Base-by-base conservation (phyloP, 1,284 basidiomycete species). In the Lentinus polychrous region DNA sequence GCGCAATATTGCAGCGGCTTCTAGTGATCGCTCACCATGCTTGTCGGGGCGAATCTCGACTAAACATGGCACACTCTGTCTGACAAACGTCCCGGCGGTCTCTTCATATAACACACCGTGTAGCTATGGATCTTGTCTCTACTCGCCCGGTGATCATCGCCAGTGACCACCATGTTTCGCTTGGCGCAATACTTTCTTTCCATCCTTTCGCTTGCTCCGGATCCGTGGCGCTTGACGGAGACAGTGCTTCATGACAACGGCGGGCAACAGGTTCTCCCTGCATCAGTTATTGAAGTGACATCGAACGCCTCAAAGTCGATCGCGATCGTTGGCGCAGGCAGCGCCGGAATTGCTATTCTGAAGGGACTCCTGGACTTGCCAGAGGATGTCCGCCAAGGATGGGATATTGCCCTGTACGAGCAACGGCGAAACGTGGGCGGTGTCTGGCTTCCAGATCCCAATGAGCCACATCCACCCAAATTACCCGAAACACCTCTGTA, bases 401-500 rank as follows among this genome's bases (percentile, higher is more conserved):
- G 75, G 69, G 69, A 78, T 17, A 60, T 81, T 20, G 69, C 72
- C 5, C 58, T 79, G 31, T 79, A 71, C 53, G 79, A 82, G 53
- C 70, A 77, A 57, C 68, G 74, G 33, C 55, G 62, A 41, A 67
- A 69, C 50, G 66, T 80, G 6, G 77, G 75, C 15, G 78, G 79
- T 5, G 60, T 80, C 47, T 81, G 73, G 73, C 61, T 79, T 3
- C 70, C 73, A 6, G 75, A 80, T 49, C 61, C 65, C 15, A 53
- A 63, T 3, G 62, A 68, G 8, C 64, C 68, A 2, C 54, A 60
- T 14, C 73, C 75, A 11, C 76, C 76, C 20, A 55, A 60, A 1
- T 63, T 81, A 2, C 78, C 79, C 2, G 70, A 76, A 58, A 76
- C 75, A 0, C 76, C 78, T 0, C 53, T 79, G 8, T 81, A 81